Evolutionary conservation across 1,284 basidiomycete genomes (phyloP).

Genomic region (Fomitopsis betulina): DNA sequence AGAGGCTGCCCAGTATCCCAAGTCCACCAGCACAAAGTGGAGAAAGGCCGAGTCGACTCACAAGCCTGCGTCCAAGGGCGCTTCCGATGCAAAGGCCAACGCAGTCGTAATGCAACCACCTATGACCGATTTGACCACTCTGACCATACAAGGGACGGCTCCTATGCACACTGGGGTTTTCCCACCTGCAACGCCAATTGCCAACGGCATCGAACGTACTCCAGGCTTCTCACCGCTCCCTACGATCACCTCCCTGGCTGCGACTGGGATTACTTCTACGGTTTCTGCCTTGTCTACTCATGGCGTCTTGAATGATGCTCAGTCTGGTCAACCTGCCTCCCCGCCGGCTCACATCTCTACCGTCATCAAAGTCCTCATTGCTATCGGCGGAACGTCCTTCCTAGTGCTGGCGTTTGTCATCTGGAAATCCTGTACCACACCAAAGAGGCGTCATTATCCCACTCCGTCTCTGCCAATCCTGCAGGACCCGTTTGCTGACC

Average conservation of each 20-base stretch:
- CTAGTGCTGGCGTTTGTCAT: conserved; percentile 50
- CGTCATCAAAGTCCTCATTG: conserved; percentile 49
- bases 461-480: conserved; percentile 70
- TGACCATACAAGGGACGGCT: conserved; percentile 7
- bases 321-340: conserved; percentile 12
- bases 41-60: conserved; percentile 22
- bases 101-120: conserved; percentile 54
- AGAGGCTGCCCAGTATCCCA: conserved; percentile 6
- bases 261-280: conserved; percentile 1
- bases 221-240: conserved; percentile 24
- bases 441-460: conserved; percentile 44
- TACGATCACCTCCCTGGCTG: conserved; percentile 14
- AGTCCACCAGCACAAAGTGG: conserved; percentile 17
- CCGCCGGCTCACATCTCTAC: conserved; percentile 31
- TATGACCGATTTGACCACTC: conserved; percentile 35
- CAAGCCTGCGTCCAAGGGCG: conserved; percentile 16
- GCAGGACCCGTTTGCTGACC: conserved; percentile 43
- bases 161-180: conserved; percentile 22
- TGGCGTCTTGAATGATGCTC: conserved; percentile 6
- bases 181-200: conserved; percentile 11
- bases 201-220: conserved; percentile 5
- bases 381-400: conserved; percentile 51
- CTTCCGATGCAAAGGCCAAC: conserved; percentile 32
- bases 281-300: not conserved
- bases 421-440: conserved; percentile 43